Evolutionary conservation across 192 early-diverging fungal species (phyloP), one percentile per base, ranked within the genome.

Genomic region (Backusella circina): DNA sequence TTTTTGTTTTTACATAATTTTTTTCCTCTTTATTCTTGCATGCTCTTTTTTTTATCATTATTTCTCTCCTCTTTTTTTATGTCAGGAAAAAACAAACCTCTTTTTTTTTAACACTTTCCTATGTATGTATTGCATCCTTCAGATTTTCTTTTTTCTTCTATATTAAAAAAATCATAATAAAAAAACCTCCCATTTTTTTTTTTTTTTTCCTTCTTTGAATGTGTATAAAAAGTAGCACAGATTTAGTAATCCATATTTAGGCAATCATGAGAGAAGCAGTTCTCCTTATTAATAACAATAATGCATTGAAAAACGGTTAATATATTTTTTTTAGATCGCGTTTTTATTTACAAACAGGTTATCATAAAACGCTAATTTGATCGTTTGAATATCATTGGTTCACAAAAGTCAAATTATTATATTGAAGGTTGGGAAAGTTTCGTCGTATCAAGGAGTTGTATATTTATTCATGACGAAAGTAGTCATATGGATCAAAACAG

Each of bases 21-120:
- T 41, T 70, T 41, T 41, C 28, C 5, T 70, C 38, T 44, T 70
- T 44, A 38, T 44, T 47, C 23, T 70, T 70, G 68, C 68, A 70
- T 44, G 39, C 68, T 26, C n/a, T 15, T 67, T 67, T 67, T 67
- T 66, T 66, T 32, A 10, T 31, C 33, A n/a, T 31, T 66, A 31
- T 18, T 16, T 67, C 32, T 26, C 32, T 26, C 67, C 35, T 12
- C 36, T 8, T 18, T 23, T 69, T 69, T 69, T 69, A 36, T 69
- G 21, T 69, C 32, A 36, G 21, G 21, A 38, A 38, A 69, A 69
- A 69, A 67, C n/a, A 67, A 33, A 61, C 1, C 61, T 6, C 1
- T 8, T 41, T 41, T 41, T 41, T 41, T 41, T 41, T 16, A n/a
- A 8, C 15, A 66, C 32, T 66, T 66, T 57, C 16, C 23, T 57